Percentiles rank a stretch among this genome's conserved stretches.
Conservation (phyloP, 129 eudicot genomes). For the Pulicaria dysenterica region DNA sequence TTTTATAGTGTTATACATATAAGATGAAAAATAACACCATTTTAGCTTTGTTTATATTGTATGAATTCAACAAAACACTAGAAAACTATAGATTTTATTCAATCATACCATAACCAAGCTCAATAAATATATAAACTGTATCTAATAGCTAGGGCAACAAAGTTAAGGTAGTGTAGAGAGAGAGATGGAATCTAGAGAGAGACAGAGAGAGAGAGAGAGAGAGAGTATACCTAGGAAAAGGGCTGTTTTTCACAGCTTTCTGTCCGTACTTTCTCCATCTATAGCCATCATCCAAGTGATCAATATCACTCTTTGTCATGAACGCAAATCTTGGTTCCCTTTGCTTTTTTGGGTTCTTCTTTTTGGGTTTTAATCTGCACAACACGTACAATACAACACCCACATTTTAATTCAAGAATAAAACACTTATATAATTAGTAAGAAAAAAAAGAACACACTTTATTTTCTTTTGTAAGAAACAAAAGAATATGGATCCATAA, state of each 20-base stretch:
- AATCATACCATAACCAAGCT: background rate
- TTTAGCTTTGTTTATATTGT: constrained; percentile 2
- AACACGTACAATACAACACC: constrained; percentile 20
- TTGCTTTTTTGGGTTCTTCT: constrained; percentile 75
- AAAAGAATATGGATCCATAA: constrained; percentile 15
- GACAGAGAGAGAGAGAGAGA: constrained; percentile 29
- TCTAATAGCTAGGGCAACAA: constrained; percentile 24
- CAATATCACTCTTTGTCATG: constrained; percentile 95
- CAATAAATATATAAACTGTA: background rate
- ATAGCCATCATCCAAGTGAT: constrained; percentile 96
- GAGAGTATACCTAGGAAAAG: constrained; percentile 81
- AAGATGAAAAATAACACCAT: background rate
- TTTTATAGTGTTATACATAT: no score
- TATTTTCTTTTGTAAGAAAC: constrained; percentile 22
- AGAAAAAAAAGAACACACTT: constrained; percentile 14
- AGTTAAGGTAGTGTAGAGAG: constrained; percentile 13
- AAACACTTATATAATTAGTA: constrained; percentile 8
- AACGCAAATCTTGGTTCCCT: constrained; percentile 95
- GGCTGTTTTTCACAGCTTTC: constrained; percentile 98
- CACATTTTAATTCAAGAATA: constrained; percentile 22
- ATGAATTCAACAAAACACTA: constrained; percentile 23
- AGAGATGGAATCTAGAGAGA: constrained; percentile 27
- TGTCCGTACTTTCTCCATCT: constrained; percentile 99
- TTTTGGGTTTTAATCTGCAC: constrained; percentile 61
- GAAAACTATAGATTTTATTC: background rate